phyloP scores from a whole-genome alignment of 768 basidiomycete genomes.

The Leccinum fibrillosum region DNA sequence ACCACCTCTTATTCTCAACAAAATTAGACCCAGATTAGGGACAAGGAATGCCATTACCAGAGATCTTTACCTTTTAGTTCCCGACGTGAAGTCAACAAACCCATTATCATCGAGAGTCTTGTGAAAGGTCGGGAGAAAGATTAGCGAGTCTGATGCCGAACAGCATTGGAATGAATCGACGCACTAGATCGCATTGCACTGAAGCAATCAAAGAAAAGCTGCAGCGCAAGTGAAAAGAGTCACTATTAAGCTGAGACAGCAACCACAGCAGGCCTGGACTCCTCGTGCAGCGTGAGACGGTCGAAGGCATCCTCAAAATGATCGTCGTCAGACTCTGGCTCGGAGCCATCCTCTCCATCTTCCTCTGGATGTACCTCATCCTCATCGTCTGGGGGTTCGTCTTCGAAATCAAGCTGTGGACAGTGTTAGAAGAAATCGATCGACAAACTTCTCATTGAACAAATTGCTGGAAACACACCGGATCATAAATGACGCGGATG shows the following conservation, averaged over 20 bases:
- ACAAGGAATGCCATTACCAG: too few relatives aligned
- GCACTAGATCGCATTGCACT: constrained; percentile 1
- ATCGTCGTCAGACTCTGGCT: constrained; percentile 40
- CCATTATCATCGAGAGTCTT: too few relatives aligned
- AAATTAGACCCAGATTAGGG: too few relatives aligned
- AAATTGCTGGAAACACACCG: constrained; percentile 50
- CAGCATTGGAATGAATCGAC: not conserved
- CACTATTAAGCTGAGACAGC: constrained; percentile 16
- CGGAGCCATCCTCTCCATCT: constrained; percentile 33
- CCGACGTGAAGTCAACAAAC: too few relatives aligned
- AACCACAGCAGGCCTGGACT: constrained; percentile 8
- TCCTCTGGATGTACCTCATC: constrained; percentile 34
- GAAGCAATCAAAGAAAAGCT: not conserved
- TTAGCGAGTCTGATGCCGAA: too few relatives aligned
- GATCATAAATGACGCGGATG: constrained; percentile 91
- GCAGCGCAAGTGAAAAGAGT: not conserved
- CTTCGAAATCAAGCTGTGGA: constrained; percentile 74
- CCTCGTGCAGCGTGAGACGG: constrained; percentile 40
- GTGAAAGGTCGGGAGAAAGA: too few relatives aligned
- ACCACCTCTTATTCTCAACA: not conserved
- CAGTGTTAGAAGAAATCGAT: not conserved
- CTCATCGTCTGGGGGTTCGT: constrained; percentile 60
- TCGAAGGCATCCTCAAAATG: constrained; percentile 67
- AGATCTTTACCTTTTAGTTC: too few relatives aligned
- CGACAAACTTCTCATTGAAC: not conserved